A percentile compares a stretch with the other conserved stretches of the same genome.
phyloP scores from a whole-genome alignment of 176 grass and related monocot genomes.

The Oryza coarctata region DNA sequence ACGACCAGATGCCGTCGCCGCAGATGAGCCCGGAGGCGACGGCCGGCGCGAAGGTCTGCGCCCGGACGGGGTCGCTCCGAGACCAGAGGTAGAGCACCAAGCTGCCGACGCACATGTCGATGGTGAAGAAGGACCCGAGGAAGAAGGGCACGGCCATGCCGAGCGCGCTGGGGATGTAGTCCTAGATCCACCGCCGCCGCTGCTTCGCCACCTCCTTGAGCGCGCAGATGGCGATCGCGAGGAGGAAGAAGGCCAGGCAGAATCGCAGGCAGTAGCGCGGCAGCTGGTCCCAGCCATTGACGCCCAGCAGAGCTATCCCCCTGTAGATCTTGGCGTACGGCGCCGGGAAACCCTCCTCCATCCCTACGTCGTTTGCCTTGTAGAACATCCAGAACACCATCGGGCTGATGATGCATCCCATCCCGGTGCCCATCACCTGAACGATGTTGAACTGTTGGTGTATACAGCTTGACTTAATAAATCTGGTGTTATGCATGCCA shows the following conservation, averaged over 20 bases:
- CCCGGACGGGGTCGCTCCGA: not conserved
- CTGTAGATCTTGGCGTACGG: slow-evolving; percentile 68
- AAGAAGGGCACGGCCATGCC: slow-evolving; percentile 70
- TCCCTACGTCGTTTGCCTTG: slow-evolving; percentile 42
- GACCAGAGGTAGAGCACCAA: slow-evolving; percentile 44
- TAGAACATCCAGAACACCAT: slow-evolving; percentile 75
- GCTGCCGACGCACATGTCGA: slow-evolving; percentile 65
- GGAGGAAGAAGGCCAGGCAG: slow-evolving; percentile 64
- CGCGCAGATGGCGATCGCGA: slow-evolving; percentile 52
- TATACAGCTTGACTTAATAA: too few species aligned
- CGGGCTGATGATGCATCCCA: slow-evolving; percentile 58
- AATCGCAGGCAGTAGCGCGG: slow-evolving; percentile 55
- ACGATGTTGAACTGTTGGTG: too few species aligned
- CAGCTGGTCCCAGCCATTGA: slow-evolving; percentile 47
- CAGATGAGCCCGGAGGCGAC: slow-evolving; percentile 56
- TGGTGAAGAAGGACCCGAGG: slow-evolving; percentile 65
- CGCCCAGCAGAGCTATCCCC: slow-evolving; percentile 49
- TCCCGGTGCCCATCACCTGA: slow-evolving; percentile 35
- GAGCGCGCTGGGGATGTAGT: slow-evolving; percentile 64
- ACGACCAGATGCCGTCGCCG: slow-evolving; percentile 52
- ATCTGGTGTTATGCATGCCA: too few species aligned
- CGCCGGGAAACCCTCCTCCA: slow-evolving; percentile 34
- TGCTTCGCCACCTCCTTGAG: slow-evolving; percentile 52
- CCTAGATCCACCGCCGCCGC: slow-evolving; percentile 24
- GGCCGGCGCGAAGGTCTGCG: slow-evolving; percentile 45